These are phyloP conservation scores for Salix koriyanagi DNA, from an alignment of 345 rosid species.

Conservation along the genomic window DNA sequence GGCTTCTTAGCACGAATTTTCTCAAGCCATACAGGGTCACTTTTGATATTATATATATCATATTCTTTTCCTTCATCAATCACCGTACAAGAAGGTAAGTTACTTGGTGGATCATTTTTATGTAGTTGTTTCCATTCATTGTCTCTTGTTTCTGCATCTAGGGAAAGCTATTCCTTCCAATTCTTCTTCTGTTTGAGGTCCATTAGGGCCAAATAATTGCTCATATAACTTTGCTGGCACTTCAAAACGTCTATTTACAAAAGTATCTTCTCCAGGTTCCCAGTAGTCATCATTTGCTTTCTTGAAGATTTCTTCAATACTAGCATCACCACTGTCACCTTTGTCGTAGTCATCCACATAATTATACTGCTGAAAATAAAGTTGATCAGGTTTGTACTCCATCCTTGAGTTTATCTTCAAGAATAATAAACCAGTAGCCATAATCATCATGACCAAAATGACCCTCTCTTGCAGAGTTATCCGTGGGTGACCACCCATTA, in stretches of 20 bases:
- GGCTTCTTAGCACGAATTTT: slow-evolving; percentile 65
- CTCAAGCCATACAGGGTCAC: slow-evolving; percentile 60
- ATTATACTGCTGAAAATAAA: slow-evolving; percentile 93
- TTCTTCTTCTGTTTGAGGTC: slow-evolving; percentile 86
- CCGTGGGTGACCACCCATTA: slow-evolving; percentile 90
- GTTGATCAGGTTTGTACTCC: slow-evolving; percentile 79
- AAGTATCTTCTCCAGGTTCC: slow-evolving; percentile 96
- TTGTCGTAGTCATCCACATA: slow-evolving; percentile 82
- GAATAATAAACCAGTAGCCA: slow-evolving; percentile 88
- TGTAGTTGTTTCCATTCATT: slow-evolving; percentile 72
- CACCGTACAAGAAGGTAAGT: slow-evolving; percentile 72
- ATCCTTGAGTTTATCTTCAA: slow-evolving; percentile 84
- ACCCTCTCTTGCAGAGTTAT: slow-evolving; percentile 83
- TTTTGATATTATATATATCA: slow-evolving; percentile 53
- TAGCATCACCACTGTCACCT: slow-evolving; percentile 66
- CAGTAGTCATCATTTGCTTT: slow-evolving; percentile 89
- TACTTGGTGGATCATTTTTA: slow-evolving; percentile 85
- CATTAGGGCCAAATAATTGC: slow-evolving; percentile 84
- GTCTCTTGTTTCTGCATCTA: slow-evolving; percentile 79
- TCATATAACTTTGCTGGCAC: slow-evolving; percentile 89
- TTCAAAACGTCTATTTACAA: slow-evolving; percentile 67
- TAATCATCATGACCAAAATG: slow-evolving; percentile 81
- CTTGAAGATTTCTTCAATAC: slow-evolving; percentile 68
- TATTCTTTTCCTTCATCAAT: slow-evolving; percentile 75
- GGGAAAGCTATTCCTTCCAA: slow-evolving; percentile 62